phyloP scores from a whole-genome alignment of 805 yeast species.

The Torulaspora franciscae region DNA sequence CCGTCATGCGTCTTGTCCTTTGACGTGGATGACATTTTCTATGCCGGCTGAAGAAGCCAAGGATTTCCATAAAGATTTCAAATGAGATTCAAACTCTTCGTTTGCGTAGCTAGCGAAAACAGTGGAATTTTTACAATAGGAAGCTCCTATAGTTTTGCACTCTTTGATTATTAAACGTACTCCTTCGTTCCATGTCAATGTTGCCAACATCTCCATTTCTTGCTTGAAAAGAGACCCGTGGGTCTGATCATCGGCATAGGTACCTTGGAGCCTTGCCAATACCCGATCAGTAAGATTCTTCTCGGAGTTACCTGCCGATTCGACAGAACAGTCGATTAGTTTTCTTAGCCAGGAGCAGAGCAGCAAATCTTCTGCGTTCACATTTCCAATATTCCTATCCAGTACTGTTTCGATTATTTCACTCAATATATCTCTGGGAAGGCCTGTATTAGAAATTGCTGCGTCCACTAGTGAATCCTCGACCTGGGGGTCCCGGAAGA shows the following conservation, averaged over 20 bases:
- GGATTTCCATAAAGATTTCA: slow-evolving; percentile 32
- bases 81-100: slow-evolving; percentile 23
- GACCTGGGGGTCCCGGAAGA: slow-evolving; percentile 15
- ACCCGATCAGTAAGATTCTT: slow-evolving; percentile 5
- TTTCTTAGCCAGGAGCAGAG: slow-evolving; percentile 33
- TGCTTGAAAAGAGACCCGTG: slow-evolving; percentile 8
- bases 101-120: slow-evolving; percentile 29
- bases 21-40: background rate
- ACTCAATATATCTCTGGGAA: slow-evolving; percentile 19
- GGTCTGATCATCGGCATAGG: background rate
- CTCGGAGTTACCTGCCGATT: background rate
- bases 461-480: slow-evolving; percentile 26
- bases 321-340: slow-evolving; percentile 17
- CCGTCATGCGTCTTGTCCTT: background rate
- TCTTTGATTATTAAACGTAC: slow-evolving; percentile 28
- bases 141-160: slow-evolving; percentile 19
- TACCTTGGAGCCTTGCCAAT: slow-evolving; percentile 5
- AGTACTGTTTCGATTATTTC: slow-evolving; percentile 21
- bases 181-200: slow-evolving; percentile 40
- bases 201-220: slow-evolving; percentile 38
- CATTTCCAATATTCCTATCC: slow-evolving; percentile 23
- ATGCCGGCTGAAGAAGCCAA: slow-evolving; percentile 19
- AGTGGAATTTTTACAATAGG: slow-evolving; percentile 32
- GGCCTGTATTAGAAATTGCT: slow-evolving; percentile 10
- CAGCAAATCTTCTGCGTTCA: slow-evolving; percentile 9